Evolutionary conservation across 1,139 yeast genomes (phyloP), one percentile per base, ranked within the genome.

Genomic region (Diutina rugosa): DNA sequence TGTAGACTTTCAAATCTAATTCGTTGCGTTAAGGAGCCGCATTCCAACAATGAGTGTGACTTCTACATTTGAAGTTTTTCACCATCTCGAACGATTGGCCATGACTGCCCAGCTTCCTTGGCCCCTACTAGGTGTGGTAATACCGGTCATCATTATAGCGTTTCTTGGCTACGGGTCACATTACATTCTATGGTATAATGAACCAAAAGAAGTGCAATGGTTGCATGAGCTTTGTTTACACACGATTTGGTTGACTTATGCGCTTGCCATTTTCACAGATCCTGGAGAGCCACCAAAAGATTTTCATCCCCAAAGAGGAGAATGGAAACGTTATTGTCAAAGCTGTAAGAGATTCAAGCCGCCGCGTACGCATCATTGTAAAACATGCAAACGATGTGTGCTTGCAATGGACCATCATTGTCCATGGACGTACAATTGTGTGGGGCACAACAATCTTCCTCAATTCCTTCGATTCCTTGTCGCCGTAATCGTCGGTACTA

Each of bases 401-500:
- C 67, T 87, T 57, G 80, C 79, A 63, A 89, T 88, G 96, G 96
- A 88, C 67, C 96, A 88, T 67, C 95, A 88, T 68, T 73, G 80
- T 62, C 95, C 96, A 0, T 89, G 96, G 96, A 87, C 95, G 0
- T 79, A 81, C 68, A 87, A 87, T 65, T 88, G 96, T 63, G 90
- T 89, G 21, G 96, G 96, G 0, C 84, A 84, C 67, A 69, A 70
- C 1, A 93, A 93, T 65, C 75, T 84, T 69, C 91, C 96, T 0
- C 93, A 90, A 65, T 93, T 93, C 65, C 65, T 89, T 62, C 75
- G 98, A 56, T 93, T 93, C 65, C 66, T 93, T 54, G 63, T 76
- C 8, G 84, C 91, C 87, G 85, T 89, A 0, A 70, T 82, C 28
- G 67, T 78, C 35, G 77, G 87, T 1, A 79, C 88, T 0, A 72